Evolutionary conservation across 306 rosid species (phyloP).

Genomic region (Biancaea sappan): DNA sequence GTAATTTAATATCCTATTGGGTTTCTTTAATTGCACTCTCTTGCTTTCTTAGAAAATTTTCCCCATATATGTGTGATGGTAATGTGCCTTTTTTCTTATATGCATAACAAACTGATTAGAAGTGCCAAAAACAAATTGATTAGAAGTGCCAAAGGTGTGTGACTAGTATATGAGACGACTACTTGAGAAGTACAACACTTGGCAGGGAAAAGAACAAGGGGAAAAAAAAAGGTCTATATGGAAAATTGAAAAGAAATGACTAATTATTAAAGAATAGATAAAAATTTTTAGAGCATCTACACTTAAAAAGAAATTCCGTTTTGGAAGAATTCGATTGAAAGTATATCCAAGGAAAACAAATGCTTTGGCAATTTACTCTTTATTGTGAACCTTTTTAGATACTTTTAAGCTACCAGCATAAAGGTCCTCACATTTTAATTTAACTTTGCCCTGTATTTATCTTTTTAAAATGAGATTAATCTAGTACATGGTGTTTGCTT

Average conservation of each 20-base stretch:
- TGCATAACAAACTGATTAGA: constrained; percentile 1
- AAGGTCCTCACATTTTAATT: constrained; percentile 12
- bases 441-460: constrained; percentile 18
- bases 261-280: neutral
- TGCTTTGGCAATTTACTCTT: neutral
- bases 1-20: neutral
- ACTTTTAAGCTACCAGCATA: constrained; percentile 13
- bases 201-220: neutral
- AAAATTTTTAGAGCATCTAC: neutral
- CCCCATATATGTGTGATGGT: neutral
- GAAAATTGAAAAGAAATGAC: neutral
- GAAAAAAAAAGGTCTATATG: neutral
- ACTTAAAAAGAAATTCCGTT: neutral
- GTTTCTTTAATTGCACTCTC: constrained; percentile 17
- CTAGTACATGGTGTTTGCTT: constrained; percentile 33
- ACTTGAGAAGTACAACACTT: neutral
- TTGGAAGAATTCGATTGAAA: neutral
- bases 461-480: constrained; percentile 17
- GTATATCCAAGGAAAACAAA: neutral
- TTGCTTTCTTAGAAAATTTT: neutral
- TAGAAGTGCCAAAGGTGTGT: constrained; percentile 6
- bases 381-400: constrained; percentile 20
- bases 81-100: neutral
- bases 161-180: neutral
- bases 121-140: neutral